Evolutionary conservation across 768 basidiomycete genomes (phyloP), one percentile per base, ranked within the genome.

Genomic region (Lepiota brunneoincarnata): DNA sequence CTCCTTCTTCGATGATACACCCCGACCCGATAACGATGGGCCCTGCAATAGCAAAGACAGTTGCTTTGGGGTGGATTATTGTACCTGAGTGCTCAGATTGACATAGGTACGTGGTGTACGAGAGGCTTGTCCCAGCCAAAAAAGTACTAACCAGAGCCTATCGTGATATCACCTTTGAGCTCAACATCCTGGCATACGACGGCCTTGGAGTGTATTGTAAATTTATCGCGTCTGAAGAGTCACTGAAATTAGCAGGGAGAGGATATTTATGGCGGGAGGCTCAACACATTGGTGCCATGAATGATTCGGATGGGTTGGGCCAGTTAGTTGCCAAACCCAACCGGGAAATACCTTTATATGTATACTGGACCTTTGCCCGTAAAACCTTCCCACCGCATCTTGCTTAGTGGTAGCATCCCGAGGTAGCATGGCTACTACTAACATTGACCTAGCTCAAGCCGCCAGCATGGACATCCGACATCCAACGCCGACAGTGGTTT

Each of bases 121-220:
- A 14, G 26, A 4, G 18, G 35, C 12, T 46, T 34, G 36, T 35
- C 18, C 42, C 9, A 31, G 1, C 12, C 28, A 48, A 4, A 21
- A 42, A 12, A 6, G 4, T 20, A 55, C 59, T 4, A 47, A 84
- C 91, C 89, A 65, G 90, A 78, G 23, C 93, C 94, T 54, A 99
- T 89, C 17, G 93, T 95, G 50, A 96, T 90, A 63, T 94, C 89
- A 47, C 97, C 96, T 66, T 92, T 91, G 61, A 98, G 78, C 58
- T 98, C 94, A 26, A 92, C 91, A 73, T 97, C 94, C 64, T 93
- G 89, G 66, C 91, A 93, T 24, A 98, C 89, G 44, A 96, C 80
- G 5, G 93, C 89, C 65, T 86, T 92, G 2, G 93, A 90, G 60
- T 96, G 92, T 41, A 97, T 91, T 5, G 87, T 89, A 64, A 91